Evolutionary conservation across 169 alveolate genomes (phyloP), one percentile per base, ranked within the genome.

Genomic region (Toxoplasma gondii): DNA sequence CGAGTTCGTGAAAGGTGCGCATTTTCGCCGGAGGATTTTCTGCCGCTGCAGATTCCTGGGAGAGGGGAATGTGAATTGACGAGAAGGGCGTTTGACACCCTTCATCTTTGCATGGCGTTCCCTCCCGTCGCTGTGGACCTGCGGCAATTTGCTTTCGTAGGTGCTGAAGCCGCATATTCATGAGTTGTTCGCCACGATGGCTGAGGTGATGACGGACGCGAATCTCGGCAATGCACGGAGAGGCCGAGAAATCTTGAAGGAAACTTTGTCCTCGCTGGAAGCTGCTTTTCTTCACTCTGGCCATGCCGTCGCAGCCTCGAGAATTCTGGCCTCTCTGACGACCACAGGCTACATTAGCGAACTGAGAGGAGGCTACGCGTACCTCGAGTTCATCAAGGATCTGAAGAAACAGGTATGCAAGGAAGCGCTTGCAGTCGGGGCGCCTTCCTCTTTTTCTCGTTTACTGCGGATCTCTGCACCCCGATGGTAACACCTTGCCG

Each of bases 311-410:
- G 96, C 69, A 17, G 16, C 91, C 4, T 45, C 9, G 67, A 41
- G 92, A n/a, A 58, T 88, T 29, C 24, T 16, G 34, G 84, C 94
- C n/a, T 9, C 49, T 0, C 31, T 27, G 39, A 78, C 96, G 17
- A 91, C 88, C 58, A 54, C 96, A 7, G 96, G 94, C 64, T 34
- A n/a, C 58, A 53, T 70, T 78, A 34, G n/a, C 24, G 96, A 93
- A 38, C 43, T 12, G 34, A 31, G 70, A 31, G 82, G 41, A 7
- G 96, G 96, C 31, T 2, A 87, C 12, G 22, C 93, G 36, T 88
- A 74, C 64, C 41, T 64, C 17, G 80, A 36, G 74, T 88, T 67
- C 58, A n/a, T 93, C 70, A 31, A 86, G 54, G 70, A 93, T 39
- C 78, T 86, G 86, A 34, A 27, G 36, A 36, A 82, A 53, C 81